Conservation (phyloP, 148 eudicot species). For the Chenopodium quinoa region DNA sequence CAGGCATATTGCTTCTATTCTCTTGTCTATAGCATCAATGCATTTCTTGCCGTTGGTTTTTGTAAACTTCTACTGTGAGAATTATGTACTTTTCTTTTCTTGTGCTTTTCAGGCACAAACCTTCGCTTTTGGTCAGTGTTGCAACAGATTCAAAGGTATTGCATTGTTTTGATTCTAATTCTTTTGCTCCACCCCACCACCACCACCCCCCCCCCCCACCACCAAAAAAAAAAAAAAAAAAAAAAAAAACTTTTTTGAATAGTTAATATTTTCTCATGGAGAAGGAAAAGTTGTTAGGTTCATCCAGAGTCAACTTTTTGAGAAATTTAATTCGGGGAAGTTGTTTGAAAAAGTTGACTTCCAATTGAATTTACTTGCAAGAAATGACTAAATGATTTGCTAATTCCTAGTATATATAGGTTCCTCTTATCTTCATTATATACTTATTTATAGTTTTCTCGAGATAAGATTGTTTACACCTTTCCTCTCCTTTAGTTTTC, state of each 20-base stretch:
- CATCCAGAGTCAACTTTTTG: too few species aligned
- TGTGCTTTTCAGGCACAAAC: constrained; percentile 58
- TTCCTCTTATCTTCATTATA: too few species aligned
- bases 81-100: constrained; percentile 11
- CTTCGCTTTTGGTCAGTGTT: constrained; percentile 70
- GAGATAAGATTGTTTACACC: too few species aligned
- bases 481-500: too few species aligned
- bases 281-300: not conserved
- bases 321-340: too few species aligned
- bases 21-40: not conserved
- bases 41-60: not conserved
- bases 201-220: not conserved
- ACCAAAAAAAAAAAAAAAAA: not conserved
- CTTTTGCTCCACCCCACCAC: not conserved
- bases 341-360: not conserved
- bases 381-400: not conserved
- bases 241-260: too few species aligned
- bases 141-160: constrained; percentile 75
- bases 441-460: too few species aligned
- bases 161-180: not conserved
- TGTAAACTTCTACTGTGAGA: not conserved
- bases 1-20: not conserved
- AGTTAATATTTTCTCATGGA: not conserved
- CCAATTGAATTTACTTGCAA: not conserved
- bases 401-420: not conserved